A percentile compares a stretch with the other conserved stretches of the same genome.
Conservation (phyloP, 2,329 filamentous ascomycete genomes). For the Fusarium foetens region DNA sequence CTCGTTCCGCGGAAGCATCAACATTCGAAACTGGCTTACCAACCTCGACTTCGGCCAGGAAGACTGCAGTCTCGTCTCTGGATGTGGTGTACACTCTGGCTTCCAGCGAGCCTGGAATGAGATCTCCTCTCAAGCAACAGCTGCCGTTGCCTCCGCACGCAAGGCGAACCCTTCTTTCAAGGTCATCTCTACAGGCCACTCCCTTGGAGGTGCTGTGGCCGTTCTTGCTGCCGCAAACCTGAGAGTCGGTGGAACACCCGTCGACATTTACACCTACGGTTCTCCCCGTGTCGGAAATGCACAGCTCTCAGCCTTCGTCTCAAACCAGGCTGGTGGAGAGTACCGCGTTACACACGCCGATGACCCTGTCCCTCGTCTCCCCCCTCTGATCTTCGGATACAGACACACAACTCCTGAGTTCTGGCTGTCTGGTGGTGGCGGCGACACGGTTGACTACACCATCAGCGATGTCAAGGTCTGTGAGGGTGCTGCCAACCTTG, state of each 20-base stretch:
- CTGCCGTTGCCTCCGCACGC: conserved; percentile 56
- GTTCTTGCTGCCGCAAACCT: conserved; percentile 68
- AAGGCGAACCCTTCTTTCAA: conserved; percentile 61
- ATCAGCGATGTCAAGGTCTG: conserved; percentile 58
- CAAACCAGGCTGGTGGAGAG: conserved; percentile 60
- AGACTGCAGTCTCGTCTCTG: conserved; percentile 47
- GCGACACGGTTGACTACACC: conserved; percentile 49
- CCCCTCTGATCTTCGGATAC: conserved; percentile 69
- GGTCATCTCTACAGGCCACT: conserved; percentile 73
- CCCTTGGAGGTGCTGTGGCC: conserved; percentile 73
- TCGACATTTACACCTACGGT: conserved; percentile 73
- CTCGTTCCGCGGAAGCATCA: conserved; percentile 67
- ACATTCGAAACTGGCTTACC: conserved; percentile 70
- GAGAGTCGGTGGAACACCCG: conserved; percentile 56
- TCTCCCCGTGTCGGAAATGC: conserved; percentile 72
- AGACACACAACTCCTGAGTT: conserved; percentile 76
- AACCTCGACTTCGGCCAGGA: conserved; percentile 54
- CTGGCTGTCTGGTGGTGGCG: conserved; percentile 61
- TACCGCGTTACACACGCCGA: conserved; percentile 74
- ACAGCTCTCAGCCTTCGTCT: conserved; percentile 64
- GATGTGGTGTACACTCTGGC: conserved; percentile 65
- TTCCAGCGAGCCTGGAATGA: conserved; percentile 70
- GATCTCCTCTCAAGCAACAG: conserved; percentile 55
- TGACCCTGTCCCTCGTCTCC: conserved; percentile 76
- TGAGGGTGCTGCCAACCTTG: conserved; percentile 57